Base-by-base conservation (phyloP, 2,329 filamentous ascomycete species). In the Periglandula ipomoeae region DNA sequence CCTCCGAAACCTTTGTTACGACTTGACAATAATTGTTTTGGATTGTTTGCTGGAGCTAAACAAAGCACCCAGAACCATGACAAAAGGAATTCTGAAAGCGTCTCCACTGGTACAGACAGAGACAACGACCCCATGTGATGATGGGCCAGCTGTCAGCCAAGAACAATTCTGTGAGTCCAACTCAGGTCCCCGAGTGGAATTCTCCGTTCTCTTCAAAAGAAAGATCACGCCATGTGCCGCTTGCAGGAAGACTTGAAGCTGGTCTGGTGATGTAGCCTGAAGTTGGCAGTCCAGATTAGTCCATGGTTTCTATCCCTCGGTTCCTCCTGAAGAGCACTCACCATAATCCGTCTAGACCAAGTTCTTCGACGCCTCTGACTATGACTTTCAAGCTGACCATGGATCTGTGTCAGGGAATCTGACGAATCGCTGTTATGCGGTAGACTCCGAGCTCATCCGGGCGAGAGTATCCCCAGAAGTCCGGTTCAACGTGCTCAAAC, bases 41-140 rank as follows among this genome's bases (percentile, higher is more conserved):
- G 11, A 5, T 22, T 23, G 10, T 1, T 10, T 22, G 35, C 20
- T 37, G 9, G 35, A 15, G 3, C 22, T 13, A 7, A 37, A 11
- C 35, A 24, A 20, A 20, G 35, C 7, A 19, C 9, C 3, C 20
- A 27, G 7, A 4, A 5, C n/a, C 7, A 39, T 27, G 4, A 39
- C 37, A 34, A 46, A 46, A n/a, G 24, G 34, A 11, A 46, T 46
- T 46, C 13, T 46, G 20, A 46, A 30, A 39, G 15, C n/a, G 17
- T 39, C 44, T 11, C 2, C 5, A n/a, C 34, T 5, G 7, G 23
- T 23, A 23, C 5, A 30, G 9, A 7, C 9, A 6, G 35, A 39
- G 44, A 40, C 24, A 13, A 4, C 11, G 20, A 10, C 1, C n/a
- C 44, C 17, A 40, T 3, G 17, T 17, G 4, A 22, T 24, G 8